Conservation (phyloP, 495 filamentous ascomycete species). For the Astrothelium macrocarpum region DNA sequence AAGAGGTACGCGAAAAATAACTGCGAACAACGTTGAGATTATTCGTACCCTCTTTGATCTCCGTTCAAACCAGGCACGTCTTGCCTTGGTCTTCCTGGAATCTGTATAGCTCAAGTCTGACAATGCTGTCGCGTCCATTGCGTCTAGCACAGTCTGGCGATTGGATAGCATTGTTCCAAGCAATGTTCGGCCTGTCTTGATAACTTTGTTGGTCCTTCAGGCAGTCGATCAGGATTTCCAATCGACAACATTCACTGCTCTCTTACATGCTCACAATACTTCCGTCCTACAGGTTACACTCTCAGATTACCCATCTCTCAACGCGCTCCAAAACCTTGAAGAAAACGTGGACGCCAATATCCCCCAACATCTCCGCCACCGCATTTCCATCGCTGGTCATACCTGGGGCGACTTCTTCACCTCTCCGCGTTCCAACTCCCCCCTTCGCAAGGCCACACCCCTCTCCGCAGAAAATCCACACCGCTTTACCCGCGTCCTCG, state of each 20-base stretch:
- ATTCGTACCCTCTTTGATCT: not conserved
- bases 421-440: not conserved
- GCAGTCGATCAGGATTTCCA: not conserved
- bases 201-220: not conserved
- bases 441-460: constrained; percentile 13
- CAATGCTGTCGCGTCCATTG: too few species aligned
- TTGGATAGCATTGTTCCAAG: not conserved
- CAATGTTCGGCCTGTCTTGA: not conserved
- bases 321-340: constrained; percentile 50
- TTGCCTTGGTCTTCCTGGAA: not conserved
- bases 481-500: constrained; percentile 58
- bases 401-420: constrained; percentile 60
- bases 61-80: not conserved
- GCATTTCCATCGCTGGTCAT: constrained; percentile 51
- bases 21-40: not conserved
- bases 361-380: constrained; percentile 14
- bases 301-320: constrained; percentile 65
- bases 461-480: constrained; percentile 42
- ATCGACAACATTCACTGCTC: not conserved
- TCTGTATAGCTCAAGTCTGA: not conserved
- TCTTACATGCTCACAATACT: not conserved
- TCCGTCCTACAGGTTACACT: constrained; percentile 33
- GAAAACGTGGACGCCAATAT: constrained; percentile 54
- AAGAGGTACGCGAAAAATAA: constrained; percentile 32
- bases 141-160: not conserved